Evolutionary conservation across 495 filamentous ascomycete species (phyloP).

Genomic region (Tuber borchii): DNA sequence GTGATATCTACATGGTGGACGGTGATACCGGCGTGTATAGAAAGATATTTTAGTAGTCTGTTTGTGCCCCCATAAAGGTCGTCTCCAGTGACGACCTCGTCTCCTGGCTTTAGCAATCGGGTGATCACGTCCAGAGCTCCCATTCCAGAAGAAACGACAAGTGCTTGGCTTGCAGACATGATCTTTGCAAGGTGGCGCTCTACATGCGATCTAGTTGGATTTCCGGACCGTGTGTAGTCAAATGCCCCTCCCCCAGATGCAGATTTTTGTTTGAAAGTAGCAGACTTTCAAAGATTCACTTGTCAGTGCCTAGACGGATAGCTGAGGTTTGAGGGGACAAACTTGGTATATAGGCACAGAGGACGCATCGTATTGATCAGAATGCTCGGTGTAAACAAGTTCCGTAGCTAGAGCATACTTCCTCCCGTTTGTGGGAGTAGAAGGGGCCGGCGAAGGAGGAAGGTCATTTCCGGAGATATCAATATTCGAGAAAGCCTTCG

Average conservation of each 20-base stretch:
- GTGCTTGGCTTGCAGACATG: constrained; percentile 84
- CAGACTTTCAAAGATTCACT: constrained; percentile 53
- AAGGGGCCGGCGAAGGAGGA: constrained; percentile 89
- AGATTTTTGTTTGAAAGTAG: constrained; percentile 93
- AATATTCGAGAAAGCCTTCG: constrained; percentile 65
- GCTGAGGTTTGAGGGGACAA: constrained; percentile 13
- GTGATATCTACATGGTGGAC: constrained; percentile 98
- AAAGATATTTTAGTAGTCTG: constrained; percentile 83
- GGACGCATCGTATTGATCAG: constrained; percentile 90
- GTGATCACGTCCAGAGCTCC: constrained; percentile 94
- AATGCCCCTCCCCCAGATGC: constrained; percentile 73
- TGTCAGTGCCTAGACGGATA: constrained; percentile 1
- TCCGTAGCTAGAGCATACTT: constrained; percentile 92
- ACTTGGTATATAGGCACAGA: constrained; percentile 94
- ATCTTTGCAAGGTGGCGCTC: constrained; percentile 97
- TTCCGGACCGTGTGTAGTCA: constrained; percentile 95
- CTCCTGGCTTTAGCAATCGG: constrained; percentile 83
- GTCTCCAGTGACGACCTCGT: constrained; percentile 94
- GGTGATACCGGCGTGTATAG: constrained; percentile 75
- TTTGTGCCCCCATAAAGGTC: constrained; percentile 96
- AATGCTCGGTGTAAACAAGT: constrained; percentile 88
- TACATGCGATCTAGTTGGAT: constrained; percentile 91
- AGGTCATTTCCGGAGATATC: constrained; percentile 86
- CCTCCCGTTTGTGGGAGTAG: constrained; percentile 73
- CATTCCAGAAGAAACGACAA: constrained; percentile 95